Conservation (phyloP, 768 basidiomycete species). For the Tephrocybe sp. region DNA sequence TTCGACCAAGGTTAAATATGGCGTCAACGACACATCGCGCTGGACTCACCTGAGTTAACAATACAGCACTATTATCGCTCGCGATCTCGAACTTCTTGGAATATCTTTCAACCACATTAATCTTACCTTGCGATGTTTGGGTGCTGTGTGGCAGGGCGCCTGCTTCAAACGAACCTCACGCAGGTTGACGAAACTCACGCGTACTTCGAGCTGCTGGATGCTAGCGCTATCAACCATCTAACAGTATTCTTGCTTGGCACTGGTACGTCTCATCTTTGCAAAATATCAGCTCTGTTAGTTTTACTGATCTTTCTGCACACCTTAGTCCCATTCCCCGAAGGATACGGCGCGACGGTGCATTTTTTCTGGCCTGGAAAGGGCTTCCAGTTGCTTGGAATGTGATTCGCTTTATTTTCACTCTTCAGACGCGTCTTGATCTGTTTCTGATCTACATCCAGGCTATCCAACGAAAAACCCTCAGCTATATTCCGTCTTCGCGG, state of each 20-base stretch:
- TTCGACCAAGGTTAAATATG: constrained; percentile 12
- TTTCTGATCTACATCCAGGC: constrained; percentile 45
- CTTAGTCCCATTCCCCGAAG: constrained; percentile 77
- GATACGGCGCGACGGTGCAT: constrained; percentile 82
- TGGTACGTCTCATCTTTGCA: constrained; percentile 40
- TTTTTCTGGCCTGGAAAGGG: constrained; percentile 86
- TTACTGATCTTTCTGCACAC: constrained; percentile 1
- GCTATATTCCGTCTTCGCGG: constrained; percentile 83
- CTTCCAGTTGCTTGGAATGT: constrained; percentile 85
- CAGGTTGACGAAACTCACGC: constrained; percentile 86
- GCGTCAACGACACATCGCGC: not conserved
- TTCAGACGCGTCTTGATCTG: not conserved
- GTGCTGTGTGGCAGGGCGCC: constrained; percentile 74
- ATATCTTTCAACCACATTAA: not conserved
- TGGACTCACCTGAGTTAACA: constrained; percentile 3
- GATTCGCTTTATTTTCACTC: constrained; percentile 22
- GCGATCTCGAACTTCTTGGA: not conserved
- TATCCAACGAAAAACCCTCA: constrained; percentile 87
- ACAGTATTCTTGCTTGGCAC: constrained; percentile 83
- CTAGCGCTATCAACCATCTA: constrained; percentile 77
- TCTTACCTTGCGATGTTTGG: constrained; percentile 59
- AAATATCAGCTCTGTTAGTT: constrained; percentile 1
- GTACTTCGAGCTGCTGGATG: constrained; percentile 68
- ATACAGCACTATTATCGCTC: not conserved
- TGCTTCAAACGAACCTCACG: constrained; percentile 74